A percentile compares a stretch with the other conserved stretches of the same genome.
Evolutionary conservation across 2,329 filamentous ascomycete genomes (phyloP).

Genomic region (Simplicillium sp.): DNA sequence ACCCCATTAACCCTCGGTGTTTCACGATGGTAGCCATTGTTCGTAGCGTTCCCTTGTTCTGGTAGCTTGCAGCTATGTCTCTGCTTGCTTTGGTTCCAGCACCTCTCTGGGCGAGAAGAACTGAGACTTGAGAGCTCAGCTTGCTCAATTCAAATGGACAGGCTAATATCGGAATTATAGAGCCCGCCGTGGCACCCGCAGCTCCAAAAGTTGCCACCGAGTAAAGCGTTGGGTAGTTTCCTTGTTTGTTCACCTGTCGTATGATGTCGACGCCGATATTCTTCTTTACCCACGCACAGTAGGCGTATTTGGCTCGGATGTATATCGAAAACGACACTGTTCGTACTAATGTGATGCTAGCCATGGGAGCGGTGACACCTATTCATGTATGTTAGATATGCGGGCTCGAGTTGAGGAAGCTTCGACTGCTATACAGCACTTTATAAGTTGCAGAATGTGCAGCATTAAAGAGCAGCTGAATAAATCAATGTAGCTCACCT

Average conservation of each 20-base stretch:
- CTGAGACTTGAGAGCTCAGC: constrained; percentile 75
- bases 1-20: constrained; percentile 60
- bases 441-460: too few species aligned
- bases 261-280: constrained; percentile 63
- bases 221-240: constrained; percentile 62
- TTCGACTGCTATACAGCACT: neutral
- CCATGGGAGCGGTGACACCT: constrained; percentile 74
- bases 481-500: constrained; percentile 38
- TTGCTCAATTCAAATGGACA: constrained; percentile 90
- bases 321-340: constrained; percentile 76
- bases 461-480: neutral
- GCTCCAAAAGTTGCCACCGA: constrained; percentile 69
- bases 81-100: constrained; percentile 35
- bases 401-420: neutral
- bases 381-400: neutral
- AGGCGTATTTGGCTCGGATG: constrained; percentile 63
- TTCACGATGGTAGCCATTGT: constrained; percentile 70
- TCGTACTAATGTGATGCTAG: constrained; percentile 66
- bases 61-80: constrained; percentile 57
- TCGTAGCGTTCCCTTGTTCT: constrained; percentile 67
- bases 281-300: constrained; percentile 60
- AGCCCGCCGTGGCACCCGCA: constrained; percentile 71
- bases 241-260: constrained; percentile 59
- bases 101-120: constrained; percentile 52
- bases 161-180: constrained; percentile 69